Evolutionary conservation across 352 stramenopile species (phyloP), one percentile per base, ranked within the genome.

Genomic region (Phytopythium mirpurense): DNA sequence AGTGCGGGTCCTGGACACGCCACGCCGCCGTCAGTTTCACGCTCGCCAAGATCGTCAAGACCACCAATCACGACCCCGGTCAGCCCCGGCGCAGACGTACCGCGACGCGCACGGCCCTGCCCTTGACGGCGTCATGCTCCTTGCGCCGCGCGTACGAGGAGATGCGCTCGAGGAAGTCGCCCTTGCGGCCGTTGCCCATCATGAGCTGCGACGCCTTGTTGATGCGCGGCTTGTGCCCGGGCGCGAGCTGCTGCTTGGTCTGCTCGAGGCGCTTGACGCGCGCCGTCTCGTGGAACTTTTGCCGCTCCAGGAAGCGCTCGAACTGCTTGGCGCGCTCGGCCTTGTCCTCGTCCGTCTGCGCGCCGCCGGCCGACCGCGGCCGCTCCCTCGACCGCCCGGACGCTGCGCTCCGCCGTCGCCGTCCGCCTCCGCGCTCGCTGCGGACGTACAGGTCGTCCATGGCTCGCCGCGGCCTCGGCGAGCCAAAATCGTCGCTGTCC

Each of bases 161-260:
- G 51, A 94, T 79, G 11, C 83, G 72, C 58, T 90, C 80, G 10
- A 94, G 64, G 53, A 91, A 94, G 49, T 92, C 82, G 10, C 83
- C 82, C 49, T 87, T 89, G 37, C 79, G 74, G 2, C 77, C 80
- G 52, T 91, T 88, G 43, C 82, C 75, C 78, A 91, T 91, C 71
- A 92, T 85, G 16, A 69, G 70, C 24, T 74, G 59, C 35, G 81
- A 92, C 9, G 86, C 83, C 56, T 92, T 92, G 66, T 91, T 92
- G 62, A 92, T 88, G 9, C 63, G 76, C 12, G 82, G 80, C 37
- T 83, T 84, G 65, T 89, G 77, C 10, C 67, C 65, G 1, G 66
- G 65, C 42, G 67, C 68, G 21, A 86, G 51, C 52, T 88, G 72
- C 47, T 88, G 70, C 44, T 83, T 86, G 40, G 78, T 81, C 44